Evolutionary conservation across 148 eudicot genomes (phyloP).

Genomic region (Camellia japonica): DNA sequence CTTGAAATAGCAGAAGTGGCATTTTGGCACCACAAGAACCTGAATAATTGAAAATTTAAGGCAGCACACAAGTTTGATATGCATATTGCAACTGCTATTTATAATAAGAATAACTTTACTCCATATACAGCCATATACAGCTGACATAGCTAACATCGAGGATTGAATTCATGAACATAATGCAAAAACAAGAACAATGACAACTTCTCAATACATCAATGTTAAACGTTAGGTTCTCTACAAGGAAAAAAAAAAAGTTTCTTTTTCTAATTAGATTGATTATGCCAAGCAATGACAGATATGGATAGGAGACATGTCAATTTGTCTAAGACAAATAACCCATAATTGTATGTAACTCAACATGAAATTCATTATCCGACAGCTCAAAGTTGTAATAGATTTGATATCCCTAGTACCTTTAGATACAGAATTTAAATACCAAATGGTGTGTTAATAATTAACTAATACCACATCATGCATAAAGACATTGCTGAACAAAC

Average conservation of each 20-base stretch:
- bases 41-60: slow-evolving; percentile 20
- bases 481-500: neutral
- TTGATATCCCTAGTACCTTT: neutral
- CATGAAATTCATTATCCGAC: neutral
- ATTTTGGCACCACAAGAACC: slow-evolving; percentile 98
- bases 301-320: neutral
- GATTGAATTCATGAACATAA: neutral
- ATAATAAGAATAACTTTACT: neutral
- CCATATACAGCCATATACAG: neutral
- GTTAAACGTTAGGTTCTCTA: neutral
- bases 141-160: neutral
- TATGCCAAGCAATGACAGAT: neutral
- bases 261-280: neutral
- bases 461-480: neutral
- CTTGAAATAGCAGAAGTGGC: slow-evolving; percentile 92
- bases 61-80: neutral
- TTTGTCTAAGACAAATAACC: neutral
- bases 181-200: neutral
- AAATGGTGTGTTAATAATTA: neutral
- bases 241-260: neutral
- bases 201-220: neutral
- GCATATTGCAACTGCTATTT: neutral
- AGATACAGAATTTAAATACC: neutral
- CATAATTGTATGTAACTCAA: neutral
- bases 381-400: neutral